A percentile compares a stretch with the other conserved stretches of the same genome.
These are phyloP conservation scores for Talaromyces trachyspermus DNA, from an alignment of 495 filamentous ascomycete genomes.

Conservation along the genomic window DNA sequence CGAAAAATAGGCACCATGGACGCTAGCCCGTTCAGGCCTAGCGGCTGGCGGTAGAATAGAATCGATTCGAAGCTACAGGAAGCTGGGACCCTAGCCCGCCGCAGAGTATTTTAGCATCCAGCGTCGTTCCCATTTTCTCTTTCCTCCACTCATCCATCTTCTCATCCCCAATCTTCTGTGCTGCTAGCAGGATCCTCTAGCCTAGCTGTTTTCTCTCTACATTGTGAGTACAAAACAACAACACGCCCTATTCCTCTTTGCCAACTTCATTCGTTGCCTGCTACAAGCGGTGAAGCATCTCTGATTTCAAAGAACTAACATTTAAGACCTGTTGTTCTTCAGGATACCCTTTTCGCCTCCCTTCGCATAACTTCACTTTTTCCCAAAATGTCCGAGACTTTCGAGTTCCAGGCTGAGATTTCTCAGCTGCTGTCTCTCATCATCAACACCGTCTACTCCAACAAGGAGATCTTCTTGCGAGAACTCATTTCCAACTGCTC, in stretches of 20 bases:
- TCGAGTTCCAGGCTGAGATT: constrained; percentile 99
- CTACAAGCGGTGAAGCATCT: not conserved
- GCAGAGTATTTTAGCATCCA: constrained; percentile 7
- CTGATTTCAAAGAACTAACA: not conserved
- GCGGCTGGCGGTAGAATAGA: constrained; percentile 6
- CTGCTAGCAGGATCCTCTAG: not conserved
- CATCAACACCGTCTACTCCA: constrained; percentile 99
- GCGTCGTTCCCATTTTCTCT: constrained; percentile 3
- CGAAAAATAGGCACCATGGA: not conserved
- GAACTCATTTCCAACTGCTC: constrained; percentile 96
- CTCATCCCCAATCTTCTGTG: not conserved
- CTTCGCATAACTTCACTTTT: not conserved
- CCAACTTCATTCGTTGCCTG: not conserved
- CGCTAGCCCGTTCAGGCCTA: not conserved
- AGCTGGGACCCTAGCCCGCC: not conserved
- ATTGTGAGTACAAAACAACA: too few species aligned
- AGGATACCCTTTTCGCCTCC: constrained; percentile 3
- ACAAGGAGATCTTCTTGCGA: constrained; percentile 99
- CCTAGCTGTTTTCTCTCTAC: constrained; percentile 2
- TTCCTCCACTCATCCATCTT: constrained; percentile 1
- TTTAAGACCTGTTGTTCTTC: not conserved
- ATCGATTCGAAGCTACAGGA: constrained; percentile 11
- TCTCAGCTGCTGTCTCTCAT: constrained; percentile 98
- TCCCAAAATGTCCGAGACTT: constrained; percentile 55
- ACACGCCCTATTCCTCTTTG: not conserved